These are phyloP conservation scores for Boletus huronensis DNA, from an alignment of 768 basidiomycete species.

Conservation along the genomic window DNA sequence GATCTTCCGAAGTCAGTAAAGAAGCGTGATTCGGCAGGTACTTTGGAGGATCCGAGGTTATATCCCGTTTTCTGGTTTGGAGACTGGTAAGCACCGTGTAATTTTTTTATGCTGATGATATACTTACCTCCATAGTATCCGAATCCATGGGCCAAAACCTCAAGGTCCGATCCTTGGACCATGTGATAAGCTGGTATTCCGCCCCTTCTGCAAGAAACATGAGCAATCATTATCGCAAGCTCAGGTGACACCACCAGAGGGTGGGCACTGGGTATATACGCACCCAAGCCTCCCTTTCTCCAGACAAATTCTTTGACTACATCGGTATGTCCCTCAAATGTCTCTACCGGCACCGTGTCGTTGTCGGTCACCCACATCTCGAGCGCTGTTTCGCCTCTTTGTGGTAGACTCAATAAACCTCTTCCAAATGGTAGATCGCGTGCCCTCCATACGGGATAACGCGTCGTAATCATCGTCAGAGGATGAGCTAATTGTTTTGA, in stretches of 20 bases:
- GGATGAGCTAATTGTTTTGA: conserved; percentile 33
- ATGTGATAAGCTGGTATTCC: conserved; percentile 63
- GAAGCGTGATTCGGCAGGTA: conserved; percentile 25
- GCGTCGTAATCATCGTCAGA: conserved; percentile 57
- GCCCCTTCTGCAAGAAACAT: conserved; percentile 39
- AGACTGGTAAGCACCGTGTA: conserved; percentile 10
- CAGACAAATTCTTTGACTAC: conserved; percentile 99
- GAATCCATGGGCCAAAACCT: conserved; percentile 85
- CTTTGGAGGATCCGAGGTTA: conserved; percentile 25
- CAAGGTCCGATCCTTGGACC: conserved; percentile 89
- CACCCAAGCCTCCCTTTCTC: conserved; percentile 66
- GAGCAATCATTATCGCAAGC: neutral
- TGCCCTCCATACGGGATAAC: conserved; percentile 93
- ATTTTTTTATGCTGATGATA: too few species aligned
- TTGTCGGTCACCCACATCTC: conserved; percentile 68
- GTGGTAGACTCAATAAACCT: conserved; percentile 84
- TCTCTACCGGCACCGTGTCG: conserved; percentile 49
- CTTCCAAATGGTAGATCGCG: conserved; percentile 88
- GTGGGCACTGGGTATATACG: neutral
- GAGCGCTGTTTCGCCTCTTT: conserved; percentile 77
- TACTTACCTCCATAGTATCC: conserved; percentile 66
- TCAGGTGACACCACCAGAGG: neutral
- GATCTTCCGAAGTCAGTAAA: conserved; percentile 23
- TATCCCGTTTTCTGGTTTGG: conserved; percentile 49
- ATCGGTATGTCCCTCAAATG: conserved; percentile 85